Conservation (phyloP, 2,329 filamentous ascomycete genomes). For the Fusarium keratoplasticum region DNA sequence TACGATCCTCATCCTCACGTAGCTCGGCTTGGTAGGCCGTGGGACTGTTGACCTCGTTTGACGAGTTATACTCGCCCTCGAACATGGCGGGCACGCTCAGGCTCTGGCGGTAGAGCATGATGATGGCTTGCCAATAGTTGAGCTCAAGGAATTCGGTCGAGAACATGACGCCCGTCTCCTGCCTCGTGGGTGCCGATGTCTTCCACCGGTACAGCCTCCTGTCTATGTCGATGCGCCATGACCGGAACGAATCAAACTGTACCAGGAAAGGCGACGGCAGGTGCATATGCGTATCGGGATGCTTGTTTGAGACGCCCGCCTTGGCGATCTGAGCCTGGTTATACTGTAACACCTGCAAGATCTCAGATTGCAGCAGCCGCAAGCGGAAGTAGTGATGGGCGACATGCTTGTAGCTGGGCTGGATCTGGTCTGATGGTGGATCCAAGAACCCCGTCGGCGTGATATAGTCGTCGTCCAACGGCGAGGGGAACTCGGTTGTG, state of each 20-base stretch:
- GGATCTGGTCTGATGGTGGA: constrained; percentile 65
- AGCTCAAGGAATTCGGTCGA: constrained; percentile 90
- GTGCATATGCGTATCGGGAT: constrained; percentile 80
- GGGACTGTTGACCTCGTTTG: constrained; percentile 72
- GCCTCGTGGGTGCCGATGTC: constrained; percentile 78
- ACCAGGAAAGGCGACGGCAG: constrained; percentile 87
- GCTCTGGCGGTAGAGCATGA: constrained; percentile 94
- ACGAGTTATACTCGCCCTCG: constrained; percentile 79
- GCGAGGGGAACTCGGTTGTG: constrained; percentile 92
- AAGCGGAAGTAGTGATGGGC: constrained; percentile 93
- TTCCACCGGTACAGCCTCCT: constrained; percentile 88
- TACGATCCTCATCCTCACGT: constrained; percentile 85
- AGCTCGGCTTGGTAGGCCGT: constrained; percentile 73
- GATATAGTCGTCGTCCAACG: constrained; percentile 89
- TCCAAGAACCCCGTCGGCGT: constrained; percentile 80
- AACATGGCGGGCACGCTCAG: constrained; percentile 87
- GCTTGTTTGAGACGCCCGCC: constrained; percentile 72
- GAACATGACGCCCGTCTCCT: constrained; percentile 88
- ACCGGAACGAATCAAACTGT: constrained; percentile 85
- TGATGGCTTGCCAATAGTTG: constrained; percentile 98
- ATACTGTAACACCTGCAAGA: constrained; percentile 91
- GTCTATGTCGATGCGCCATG: constrained; percentile 91
- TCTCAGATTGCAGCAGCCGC: constrained; percentile 90
- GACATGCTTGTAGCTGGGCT: constrained; percentile 89
- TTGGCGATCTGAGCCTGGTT: constrained; percentile 87